Evolutionary conservation across 2,329 filamentous ascomycete species (phyloP), one percentile per base, ranked within the genome.

Genomic region (Trichoderma oligosporum): DNA sequence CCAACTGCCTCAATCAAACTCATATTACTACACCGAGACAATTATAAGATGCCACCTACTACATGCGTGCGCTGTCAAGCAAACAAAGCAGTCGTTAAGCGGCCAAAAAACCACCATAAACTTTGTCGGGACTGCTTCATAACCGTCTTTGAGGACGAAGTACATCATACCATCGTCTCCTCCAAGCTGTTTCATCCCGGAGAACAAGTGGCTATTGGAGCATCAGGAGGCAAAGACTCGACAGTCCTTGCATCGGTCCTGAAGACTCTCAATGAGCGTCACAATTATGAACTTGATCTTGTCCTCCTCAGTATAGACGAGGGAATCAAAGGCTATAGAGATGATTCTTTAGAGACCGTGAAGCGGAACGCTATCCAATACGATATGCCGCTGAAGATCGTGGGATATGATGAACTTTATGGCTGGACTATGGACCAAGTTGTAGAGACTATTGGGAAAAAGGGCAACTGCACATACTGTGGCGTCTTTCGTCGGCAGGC

Each of bases 381-480:
- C 73, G 85, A 87, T 1, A 95, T 99, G 87, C 85, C 89, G 0
- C 76, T 99, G 47, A 89, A 91, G 65, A 96, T 99, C 56, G 84
- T 99, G 48, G 91, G 93, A 48, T 99, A 99, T 67, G 87, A 87
- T 54, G 89, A 97, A 67, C 78, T 99, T 8, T 99, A 99, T 70
- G 94, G 93, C 7, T 99, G 94, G 94, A 97, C 92, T 1, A 99
- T 99, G 94, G 94, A 99, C 68, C 91, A 97, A 68, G 94, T 99
- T 8, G 95, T 99, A 4, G 89, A 92, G 66, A 90, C 93, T 46
- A 89, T 99, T 49, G 94, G 94, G 12, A 97, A 97, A 76, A 97
- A 97, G 73, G 92, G 93, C 27, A 99, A 99, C 73, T 99, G 94
- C 80, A 99, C 95, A 27, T 99, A 99, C 68, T 99, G 94, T 68